Percentiles rank a stretch among this genome's conserved stretches.
These are phyloP conservation scores for Setaria viridis DNA, from an alignment of 202 grass and related monocot genomes.

Conservation along the genomic window DNA sequence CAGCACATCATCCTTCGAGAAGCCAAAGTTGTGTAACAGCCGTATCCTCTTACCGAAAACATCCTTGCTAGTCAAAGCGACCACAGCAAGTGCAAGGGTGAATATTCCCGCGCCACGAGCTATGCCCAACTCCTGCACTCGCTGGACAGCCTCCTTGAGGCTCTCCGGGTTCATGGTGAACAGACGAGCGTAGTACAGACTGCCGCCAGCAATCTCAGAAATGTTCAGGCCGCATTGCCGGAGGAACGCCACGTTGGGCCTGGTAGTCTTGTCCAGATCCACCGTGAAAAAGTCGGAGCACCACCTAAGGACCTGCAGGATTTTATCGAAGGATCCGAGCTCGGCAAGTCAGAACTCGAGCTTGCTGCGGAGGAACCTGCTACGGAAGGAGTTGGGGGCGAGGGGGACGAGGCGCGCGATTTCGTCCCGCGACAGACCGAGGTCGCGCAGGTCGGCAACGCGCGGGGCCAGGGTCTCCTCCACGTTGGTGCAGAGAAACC, in stretches of 20 bases:
- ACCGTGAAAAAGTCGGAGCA: not conserved
- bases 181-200: not conserved
- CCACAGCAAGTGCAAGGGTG: not conserved
- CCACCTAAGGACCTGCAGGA: constrained; percentile 29
- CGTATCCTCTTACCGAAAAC: constrained; percentile 13
- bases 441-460: constrained; percentile 29
- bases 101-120: constrained; percentile 30
- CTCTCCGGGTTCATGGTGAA: constrained; percentile 31
- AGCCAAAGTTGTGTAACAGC: constrained; percentile 33
- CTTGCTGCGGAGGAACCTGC: not conserved
- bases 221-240: constrained; percentile 46
- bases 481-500: constrained; percentile 43
- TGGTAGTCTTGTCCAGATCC: constrained; percentile 40
- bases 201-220: not conserved
- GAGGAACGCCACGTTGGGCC: constrained; percentile 60
- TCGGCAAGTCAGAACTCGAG: constrained; percentile 46
- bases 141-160: constrained; percentile 37
- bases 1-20: constrained; percentile 36
- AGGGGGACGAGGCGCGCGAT: constrained; percentile 38
- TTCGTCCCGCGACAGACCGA: constrained; percentile 44
- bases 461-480: constrained; percentile 45
- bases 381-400: not conserved
- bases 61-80: constrained; percentile 26
- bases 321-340: constrained; percentile 43
- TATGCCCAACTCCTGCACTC: constrained; percentile 36